These are phyloP conservation scores for Phytophthora sp. DNA, from an alignment of 352 stramenopile species.

Conservation along the genomic window DNA sequence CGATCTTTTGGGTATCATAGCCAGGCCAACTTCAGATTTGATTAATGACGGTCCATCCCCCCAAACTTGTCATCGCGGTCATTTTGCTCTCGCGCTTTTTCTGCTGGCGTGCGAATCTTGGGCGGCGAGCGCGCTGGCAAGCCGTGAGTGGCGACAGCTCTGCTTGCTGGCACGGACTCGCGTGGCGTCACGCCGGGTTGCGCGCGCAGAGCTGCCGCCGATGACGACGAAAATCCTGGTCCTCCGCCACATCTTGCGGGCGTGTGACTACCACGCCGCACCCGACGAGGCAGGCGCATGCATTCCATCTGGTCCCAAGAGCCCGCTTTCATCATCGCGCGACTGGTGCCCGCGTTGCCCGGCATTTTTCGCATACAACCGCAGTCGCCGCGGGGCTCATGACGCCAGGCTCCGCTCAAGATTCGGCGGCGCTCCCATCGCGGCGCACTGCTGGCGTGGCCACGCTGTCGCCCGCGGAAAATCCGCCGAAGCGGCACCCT, in stretches of 20 bases:
- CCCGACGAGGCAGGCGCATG: no score
- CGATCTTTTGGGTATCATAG: background rate
- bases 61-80: background rate
- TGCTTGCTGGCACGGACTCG: background rate
- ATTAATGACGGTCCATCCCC: conserved; percentile 8
- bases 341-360: background rate
- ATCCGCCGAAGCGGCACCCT: conserved; percentile 5
- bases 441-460: background rate
- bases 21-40: conserved; percentile 18
- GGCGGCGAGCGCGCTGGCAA: background rate
- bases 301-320: background rate
- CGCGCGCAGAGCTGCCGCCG: background rate
- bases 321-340: background rate
- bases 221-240: background rate
- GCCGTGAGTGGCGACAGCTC: background rate
- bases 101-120: background rate
- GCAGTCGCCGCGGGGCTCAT: background rate
- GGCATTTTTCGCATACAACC: conserved; percentile 3
- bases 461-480: conserved; percentile 7
- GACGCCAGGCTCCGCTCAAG: conserved; percentile 4
- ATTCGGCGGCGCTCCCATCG: conserved; percentile 1
- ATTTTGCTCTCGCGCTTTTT: background rate
- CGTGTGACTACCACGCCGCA: background rate
- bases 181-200: no score
- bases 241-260: background rate